Percentiles rank a stretch among this genome's conserved stretches.
These are phyloP conservation scores for Phyllostachys edulis DNA, from an alignment of 176 grass and related monocot species.

Conservation along the genomic window DNA sequence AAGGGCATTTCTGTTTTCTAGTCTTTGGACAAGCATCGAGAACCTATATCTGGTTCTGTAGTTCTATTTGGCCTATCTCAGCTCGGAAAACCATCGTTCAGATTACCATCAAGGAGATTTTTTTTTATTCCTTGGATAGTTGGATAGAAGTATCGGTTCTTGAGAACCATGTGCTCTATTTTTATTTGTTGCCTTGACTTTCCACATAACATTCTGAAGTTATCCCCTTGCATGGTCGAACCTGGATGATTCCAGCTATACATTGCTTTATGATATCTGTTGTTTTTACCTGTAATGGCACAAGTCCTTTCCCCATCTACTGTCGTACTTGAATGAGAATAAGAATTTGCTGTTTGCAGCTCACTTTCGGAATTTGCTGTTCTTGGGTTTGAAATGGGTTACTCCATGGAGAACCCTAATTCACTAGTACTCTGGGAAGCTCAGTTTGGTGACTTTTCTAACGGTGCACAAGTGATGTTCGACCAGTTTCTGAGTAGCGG, in stretches of 20 bases:
- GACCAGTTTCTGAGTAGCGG: constrained; percentile 98
- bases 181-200: neutral
- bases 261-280: neutral
- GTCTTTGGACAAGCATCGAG: neutral
- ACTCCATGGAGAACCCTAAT: constrained; percentile 98
- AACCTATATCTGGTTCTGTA: neutral
- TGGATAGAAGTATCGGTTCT: neutral
- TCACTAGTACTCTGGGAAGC: constrained; percentile 94
- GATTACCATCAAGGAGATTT: neutral
- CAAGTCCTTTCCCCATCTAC: neutral
- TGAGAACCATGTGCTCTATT: neutral
- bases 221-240: neutral
- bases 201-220: neutral
- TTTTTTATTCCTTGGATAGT: neutral
- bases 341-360: constrained; percentile 42
- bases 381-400: constrained; percentile 95
- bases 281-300: neutral
- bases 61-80: neutral
- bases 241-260: neutral
- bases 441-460: constrained; percentile 93
- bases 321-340: neutral
- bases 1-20: neutral
- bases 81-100: neutral
- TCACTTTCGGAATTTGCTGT: constrained; percentile 99
- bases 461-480: constrained; percentile 97